phyloP scores from a whole-genome alignment of 2,329 filamentous ascomycete species.

The Fusarium sp. region DNA sequence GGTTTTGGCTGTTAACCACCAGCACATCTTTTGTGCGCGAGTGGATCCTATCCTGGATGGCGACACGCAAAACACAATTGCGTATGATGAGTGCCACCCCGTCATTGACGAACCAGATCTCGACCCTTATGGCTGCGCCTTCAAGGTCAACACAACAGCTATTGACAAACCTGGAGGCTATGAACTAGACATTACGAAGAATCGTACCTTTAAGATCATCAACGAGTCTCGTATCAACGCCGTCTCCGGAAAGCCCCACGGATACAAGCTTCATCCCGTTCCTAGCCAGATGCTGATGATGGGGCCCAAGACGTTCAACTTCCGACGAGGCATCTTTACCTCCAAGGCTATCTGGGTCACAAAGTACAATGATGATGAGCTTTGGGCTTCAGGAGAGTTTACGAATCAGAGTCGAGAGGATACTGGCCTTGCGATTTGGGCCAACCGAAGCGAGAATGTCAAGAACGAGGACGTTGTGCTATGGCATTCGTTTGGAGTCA shows the following conservation, averaged over 20 bases:
- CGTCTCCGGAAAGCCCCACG: slow-evolving; percentile 48
- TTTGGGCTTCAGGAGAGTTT: slow-evolving; percentile 66
- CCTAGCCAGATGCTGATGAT: slow-evolving; percentile 60
- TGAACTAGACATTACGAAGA: slow-evolving; percentile 63
- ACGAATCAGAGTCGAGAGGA: slow-evolving; percentile 65
- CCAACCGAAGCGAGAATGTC: slow-evolving; percentile 62
- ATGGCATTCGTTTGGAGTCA: slow-evolving; percentile 92
- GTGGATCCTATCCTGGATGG: slow-evolving; percentile 75
- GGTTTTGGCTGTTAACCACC: slow-evolving; percentile 74
- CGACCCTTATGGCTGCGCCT: slow-evolving; percentile 68
- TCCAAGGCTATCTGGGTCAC: slow-evolving; percentile 61
- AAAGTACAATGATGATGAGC: slow-evolving; percentile 63
- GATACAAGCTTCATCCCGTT: slow-evolving; percentile 60
- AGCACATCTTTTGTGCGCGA: slow-evolving; percentile 74
- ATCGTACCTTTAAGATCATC: slow-evolving; percentile 63
- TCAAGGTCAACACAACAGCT: slow-evolving; percentile 58
- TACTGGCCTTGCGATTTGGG: slow-evolving; percentile 48
- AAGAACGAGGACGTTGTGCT: slow-evolving; percentile 87
- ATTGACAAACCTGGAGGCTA: slow-evolving; percentile 61
- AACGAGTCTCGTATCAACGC: slow-evolving; percentile 59
- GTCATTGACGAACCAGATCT: slow-evolving; percentile 51
- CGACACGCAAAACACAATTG: slow-evolving; percentile 59
- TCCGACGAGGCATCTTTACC: slow-evolving; percentile 24
- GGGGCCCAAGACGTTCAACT: slow-evolving; percentile 28
- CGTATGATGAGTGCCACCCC: slow-evolving; percentile 27